Evolutionary conservation across 2,329 filamentous ascomycete genomes (phyloP), one percentile per base, ranked within the genome.

Genomic region (Colletotrichum sp.): DNA sequence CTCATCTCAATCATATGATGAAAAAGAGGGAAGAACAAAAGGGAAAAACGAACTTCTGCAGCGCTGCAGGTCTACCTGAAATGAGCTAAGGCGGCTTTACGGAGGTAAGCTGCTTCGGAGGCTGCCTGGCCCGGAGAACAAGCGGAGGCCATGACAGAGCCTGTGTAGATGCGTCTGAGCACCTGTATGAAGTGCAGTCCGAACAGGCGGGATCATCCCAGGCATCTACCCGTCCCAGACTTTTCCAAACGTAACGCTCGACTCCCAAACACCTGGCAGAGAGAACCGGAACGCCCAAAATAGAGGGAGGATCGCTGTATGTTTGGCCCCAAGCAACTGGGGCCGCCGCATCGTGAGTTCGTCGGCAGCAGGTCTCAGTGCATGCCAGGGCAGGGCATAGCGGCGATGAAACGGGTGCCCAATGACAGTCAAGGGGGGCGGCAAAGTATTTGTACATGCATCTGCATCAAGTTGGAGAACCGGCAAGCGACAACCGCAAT

Each of bases 181-280:
- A 48, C 61, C 43, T 75, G 64, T 68, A 57, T 36, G 70, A 69
- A 75, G 32, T 48, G 43, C 32, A 61, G 67, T 69, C 63, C 70
- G 63, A 68, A 34, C 39, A 36, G 64, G 43, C 57, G 59, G 73
- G 73, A 73, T 73, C 64, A 73, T 75, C 73, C 73, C 64, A 73
- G 73, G 34, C 48, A 65, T 55, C 57, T 59, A 43, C 66, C 73
- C 64, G 64, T 68, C 57, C 61, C 69, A 68, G 43, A 59, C 63
- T 43, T n/a, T 34, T 43, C 34, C 30, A 34, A 61, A 52, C 32
- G 32, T 21, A n/a, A 48, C 34, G 34, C 63, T 65, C 48, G 34
- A 55, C 59, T 75, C 57, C 43, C 21, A 73, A 73, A 64, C 72
- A 55, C 24, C 63, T 26, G 43, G 30, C 48, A 59, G 24, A 55